Evolutionary conservation across 176 grass and related monocot genomes (phyloP).

Genomic region (Neostapfia colusana): DNA sequence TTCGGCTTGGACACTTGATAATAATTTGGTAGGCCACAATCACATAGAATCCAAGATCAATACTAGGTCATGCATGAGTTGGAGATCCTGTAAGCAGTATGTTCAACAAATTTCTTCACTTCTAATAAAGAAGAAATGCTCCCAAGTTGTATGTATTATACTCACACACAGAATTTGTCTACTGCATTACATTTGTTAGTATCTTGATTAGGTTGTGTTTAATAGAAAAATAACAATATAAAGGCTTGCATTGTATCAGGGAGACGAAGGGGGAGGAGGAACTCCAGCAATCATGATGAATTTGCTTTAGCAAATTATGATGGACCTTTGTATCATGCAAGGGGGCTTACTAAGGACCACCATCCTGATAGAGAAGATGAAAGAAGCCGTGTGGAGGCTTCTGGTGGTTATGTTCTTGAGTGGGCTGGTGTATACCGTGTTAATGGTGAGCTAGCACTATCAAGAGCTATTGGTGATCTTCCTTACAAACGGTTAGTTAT

Average conservation of each 20-base stretch:
- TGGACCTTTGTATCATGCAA: conserved; percentile 60
- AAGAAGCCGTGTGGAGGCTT: conserved; percentile 80
- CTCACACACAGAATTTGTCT: neutral
- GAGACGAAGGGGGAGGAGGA: conserved; percentile 65
- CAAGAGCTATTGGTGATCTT: conserved; percentile 89
- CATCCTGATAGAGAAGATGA: conserved; percentile 97
- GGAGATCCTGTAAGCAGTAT: neutral
- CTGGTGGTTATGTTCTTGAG: conserved; percentile 84
- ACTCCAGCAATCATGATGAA: conserved; percentile 34
- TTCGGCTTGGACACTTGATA: neutral
- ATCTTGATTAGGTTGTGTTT: conserved; percentile 12
- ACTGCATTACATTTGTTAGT: neutral
- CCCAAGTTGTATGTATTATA: neutral
- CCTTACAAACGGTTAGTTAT: conserved; percentile 76
- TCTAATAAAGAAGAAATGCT: conserved; percentile 17
- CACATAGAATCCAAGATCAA: neutral
- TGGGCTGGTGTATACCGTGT: conserved; percentile 85
- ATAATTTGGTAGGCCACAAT: conserved; percentile 3
- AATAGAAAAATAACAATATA: conserved; percentile 15
- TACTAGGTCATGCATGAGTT: conserved; percentile 27
- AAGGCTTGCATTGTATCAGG: conserved; percentile 43
- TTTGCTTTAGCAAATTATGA: conserved; percentile 62
- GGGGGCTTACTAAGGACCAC: conserved; percentile 87
- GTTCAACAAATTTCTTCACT: neutral
- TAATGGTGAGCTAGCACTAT: conserved; percentile 85